Evolutionary conservation across 2,329 filamentous ascomycete genomes (phyloP).

Genomic region (Ceratocystis ficicola): DNA sequence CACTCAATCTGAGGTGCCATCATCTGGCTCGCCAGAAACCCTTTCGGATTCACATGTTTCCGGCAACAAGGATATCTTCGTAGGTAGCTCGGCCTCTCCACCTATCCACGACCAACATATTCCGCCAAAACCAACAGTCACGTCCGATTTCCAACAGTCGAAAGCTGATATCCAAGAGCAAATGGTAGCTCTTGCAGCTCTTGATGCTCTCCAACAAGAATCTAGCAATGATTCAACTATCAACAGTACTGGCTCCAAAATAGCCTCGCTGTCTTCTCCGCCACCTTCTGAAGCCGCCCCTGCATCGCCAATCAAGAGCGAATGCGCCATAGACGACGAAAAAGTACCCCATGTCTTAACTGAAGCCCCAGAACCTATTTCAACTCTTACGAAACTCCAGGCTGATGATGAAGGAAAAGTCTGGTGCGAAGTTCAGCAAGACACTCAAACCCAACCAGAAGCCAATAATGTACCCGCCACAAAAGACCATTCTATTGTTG

Average conservation of each 20-base stretch:
- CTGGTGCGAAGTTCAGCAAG: not conserved
- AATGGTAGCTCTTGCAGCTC: not conserved
- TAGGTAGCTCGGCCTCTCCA: not conserved
- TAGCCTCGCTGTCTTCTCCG: not conserved
- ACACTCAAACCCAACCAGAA: slow-evolving; percentile 24
- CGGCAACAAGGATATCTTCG: slow-evolving; percentile 9
- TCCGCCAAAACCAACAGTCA: not conserved
- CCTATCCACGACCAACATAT: slow-evolving; percentile 35
- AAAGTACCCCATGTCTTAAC: not conserved
- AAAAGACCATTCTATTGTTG: not conserved
- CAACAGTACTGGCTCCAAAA: slow-evolving; percentile 23
- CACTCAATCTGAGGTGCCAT: slow-evolving; percentile 27
- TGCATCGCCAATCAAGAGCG: not conserved
- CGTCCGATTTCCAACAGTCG: not conserved
- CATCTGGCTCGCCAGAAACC: slow-evolving; percentile 25
- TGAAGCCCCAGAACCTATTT: not conserved
- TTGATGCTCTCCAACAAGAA: not conserved
- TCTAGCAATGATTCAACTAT: slow-evolving; percentile 52
- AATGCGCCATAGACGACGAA: not conserved
- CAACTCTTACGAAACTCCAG: slow-evolving; percentile 13
- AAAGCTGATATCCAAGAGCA: slow-evolving; percentile 1
- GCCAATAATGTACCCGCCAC: slow-evolving; percentile 34
- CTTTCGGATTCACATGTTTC: not conserved
- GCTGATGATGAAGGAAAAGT: not conserved
- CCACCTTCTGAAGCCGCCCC: not conserved